Evolutionary conservation across 257 asterid species (phyloP).

Genomic region (Solanum ahanhuiri): DNA sequence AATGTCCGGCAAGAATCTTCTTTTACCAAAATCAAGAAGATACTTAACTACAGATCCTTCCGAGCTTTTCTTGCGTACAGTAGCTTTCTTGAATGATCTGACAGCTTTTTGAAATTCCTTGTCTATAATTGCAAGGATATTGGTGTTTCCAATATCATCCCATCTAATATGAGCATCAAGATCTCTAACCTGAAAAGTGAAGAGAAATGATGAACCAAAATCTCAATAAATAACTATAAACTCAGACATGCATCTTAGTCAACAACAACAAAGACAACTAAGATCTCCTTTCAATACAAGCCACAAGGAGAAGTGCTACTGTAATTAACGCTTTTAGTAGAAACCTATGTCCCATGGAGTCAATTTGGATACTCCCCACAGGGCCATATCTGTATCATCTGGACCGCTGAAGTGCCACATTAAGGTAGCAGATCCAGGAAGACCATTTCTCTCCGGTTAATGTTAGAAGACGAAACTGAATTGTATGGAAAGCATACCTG

Average conservation of each 20-base stretch:
- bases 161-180: conserved; percentile 77
- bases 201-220: conserved; percentile 4
- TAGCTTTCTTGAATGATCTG: conserved; percentile 68
- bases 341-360: not conserved
- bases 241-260: not conserved
- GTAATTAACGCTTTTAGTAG: not conserved
- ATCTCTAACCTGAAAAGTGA: conserved; percentile 69
- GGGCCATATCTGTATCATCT: not conserved
- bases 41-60: conserved; percentile 53
- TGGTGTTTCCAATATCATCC: conserved; percentile 65
- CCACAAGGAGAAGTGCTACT: not conserved
- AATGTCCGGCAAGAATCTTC: conserved; percentile 81
- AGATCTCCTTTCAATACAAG: not conserved
- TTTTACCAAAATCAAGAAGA: conserved; percentile 93
- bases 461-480: not conserved
- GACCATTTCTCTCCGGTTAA: not conserved
- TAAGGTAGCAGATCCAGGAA: not conserved
- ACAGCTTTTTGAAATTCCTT: conserved; percentile 48
- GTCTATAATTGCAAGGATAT: conserved; percentile 33
- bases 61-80: conserved; percentile 63
- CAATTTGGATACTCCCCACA: not conserved
- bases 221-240: not conserved
- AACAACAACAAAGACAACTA: not conserved
- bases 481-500: conserved; percentile 39
- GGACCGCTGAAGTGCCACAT: not conserved